These are phyloP conservation scores for Podaxis sp. DNA, from an alignment of 768 basidiomycete species.

Conservation along the genomic window DNA sequence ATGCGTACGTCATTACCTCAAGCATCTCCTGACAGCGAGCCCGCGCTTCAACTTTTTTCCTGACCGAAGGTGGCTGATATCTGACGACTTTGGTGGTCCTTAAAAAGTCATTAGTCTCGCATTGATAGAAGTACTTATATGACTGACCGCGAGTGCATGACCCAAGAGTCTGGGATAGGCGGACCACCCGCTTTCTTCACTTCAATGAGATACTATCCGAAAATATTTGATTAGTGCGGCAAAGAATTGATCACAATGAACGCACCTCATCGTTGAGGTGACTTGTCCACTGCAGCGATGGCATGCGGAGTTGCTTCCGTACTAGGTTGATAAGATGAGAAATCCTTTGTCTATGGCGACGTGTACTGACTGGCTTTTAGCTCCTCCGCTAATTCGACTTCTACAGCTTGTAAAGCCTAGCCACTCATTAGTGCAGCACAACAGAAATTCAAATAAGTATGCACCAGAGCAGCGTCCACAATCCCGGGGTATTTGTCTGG, in stretches of 20 bases:
- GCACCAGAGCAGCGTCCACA: slow-evolving; percentile 59
- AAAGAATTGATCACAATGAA: not conserved
- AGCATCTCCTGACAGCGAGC: slow-evolving; percentile 76
- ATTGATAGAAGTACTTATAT: not conserved
- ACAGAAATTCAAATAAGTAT: slow-evolving; percentile 21
- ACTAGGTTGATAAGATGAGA: slow-evolving; percentile 39
- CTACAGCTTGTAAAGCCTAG: slow-evolving; percentile 67
- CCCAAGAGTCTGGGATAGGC: slow-evolving; percentile 58
- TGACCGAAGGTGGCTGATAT: slow-evolving; percentile 74
- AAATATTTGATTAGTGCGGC: not conserved
- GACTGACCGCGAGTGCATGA: slow-evolving; percentile 60
- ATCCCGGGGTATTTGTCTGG: slow-evolving; percentile 48
- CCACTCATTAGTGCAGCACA: not conserved
- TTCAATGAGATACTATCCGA: slow-evolving; percentile 72
- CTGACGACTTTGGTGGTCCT: slow-evolving; percentile 38
- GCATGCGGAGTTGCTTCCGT: slow-evolving; percentile 69
- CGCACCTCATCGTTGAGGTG: slow-evolving; percentile 71
- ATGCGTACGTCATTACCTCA: slow-evolving; percentile 30
- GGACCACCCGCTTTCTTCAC: slow-evolving; percentile 58
- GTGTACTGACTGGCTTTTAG: slow-evolving; percentile 56
- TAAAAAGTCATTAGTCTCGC: not conserved
- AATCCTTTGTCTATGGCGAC: not conserved
- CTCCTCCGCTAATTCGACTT: slow-evolving; percentile 72
- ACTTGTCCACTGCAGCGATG: slow-evolving; percentile 68
- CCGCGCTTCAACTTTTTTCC: slow-evolving; percentile 62